Conservation (phyloP, 108 stramenopile genomes). For the Mediolabrus comicus region DNA sequence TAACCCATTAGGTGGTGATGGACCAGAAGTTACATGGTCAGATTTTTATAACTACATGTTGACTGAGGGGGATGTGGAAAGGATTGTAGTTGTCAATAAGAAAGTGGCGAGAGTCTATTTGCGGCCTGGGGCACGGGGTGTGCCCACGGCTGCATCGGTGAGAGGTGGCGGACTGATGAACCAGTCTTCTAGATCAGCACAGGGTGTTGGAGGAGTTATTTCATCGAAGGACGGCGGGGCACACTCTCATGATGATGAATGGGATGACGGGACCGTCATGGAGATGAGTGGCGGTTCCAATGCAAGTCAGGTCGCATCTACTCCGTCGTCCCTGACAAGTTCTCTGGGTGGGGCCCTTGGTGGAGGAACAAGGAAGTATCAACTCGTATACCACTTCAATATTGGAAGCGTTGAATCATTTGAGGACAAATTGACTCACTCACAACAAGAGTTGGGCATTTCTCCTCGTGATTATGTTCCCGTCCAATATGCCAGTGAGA, state of each 20-base stretch:
- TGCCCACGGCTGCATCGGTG: conserved; percentile 26
- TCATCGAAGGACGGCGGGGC: neutral
- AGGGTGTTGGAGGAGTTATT: neutral
- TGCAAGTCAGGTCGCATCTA: neutral
- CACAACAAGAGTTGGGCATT: conserved; percentile 86
- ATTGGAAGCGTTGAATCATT: conserved; percentile 97
- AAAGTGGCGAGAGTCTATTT: conserved; percentile 80
- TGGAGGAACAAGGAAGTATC: conserved; percentile 8
- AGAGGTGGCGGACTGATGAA: neutral
- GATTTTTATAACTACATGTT: conserved; percentile 86
- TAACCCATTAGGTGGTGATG: conserved; percentile 42
- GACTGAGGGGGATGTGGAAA: conserved; percentile 84
- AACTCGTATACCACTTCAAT: conserved; percentile 87
- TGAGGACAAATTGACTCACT: conserved; percentile 93
- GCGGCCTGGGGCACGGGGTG: conserved; percentile 47
- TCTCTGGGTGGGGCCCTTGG: conserved; percentile 6
- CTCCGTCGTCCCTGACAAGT: conserved; percentile 9
- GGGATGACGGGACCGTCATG: conserved; percentile 53
- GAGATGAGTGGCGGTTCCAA: conserved; percentile 40
- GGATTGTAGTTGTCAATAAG: conserved; percentile 90
- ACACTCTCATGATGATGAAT: conserved; percentile 22
- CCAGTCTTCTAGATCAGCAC: neutral
- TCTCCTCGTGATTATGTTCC: conserved; percentile 88
- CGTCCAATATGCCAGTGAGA: conserved; percentile 93
- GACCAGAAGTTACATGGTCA: conserved; percentile 85